Base-by-base conservation (phyloP, 768 basidiomycete genomes). In the Lactarius hengduanensis region DNA sequence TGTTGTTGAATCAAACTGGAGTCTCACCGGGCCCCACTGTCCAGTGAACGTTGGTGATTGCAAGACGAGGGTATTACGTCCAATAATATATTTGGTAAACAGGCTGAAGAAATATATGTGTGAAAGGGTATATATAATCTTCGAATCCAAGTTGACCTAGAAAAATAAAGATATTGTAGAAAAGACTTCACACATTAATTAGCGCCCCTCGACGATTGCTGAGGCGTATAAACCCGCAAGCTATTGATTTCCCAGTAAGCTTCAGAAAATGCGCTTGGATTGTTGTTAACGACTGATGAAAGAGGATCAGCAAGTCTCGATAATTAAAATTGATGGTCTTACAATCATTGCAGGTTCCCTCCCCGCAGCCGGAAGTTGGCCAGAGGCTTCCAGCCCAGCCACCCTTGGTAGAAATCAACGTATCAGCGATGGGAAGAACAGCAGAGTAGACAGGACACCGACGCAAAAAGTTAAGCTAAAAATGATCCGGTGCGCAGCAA, bases 201-300 rank as follows among this genome's bases (percentile, higher is more conserved):
- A 18, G 15, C 16, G 5, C 1, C 16, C 2, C 6, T 18, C 16
- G 56, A 50, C 6, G 20, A 50, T 50, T 18, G 34, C 30, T 67
- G 15, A 18, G 73, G 73, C 2, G 76, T 78, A 71, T 88, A 91
- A 18, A 89, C 79, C 36, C 81, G 79, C 40, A 91, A 74, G 16
- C 82, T 80, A 70, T 84, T 83, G 74, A 92, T 80, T 68, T 84
- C 84, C 88, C 88, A 92, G 74, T 86, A 90, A 1, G 90, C 87
- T n/a, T 88, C 78, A 13, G 66, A 47, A 75, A 90, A 91, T 18
- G 79, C 81, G 4, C 72, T 65, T 0, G 90, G 88, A 69, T 86
- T 81, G 66, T 84, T 81, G 73, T 84, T 74, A 32, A 90, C 89
- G 68, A 80, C 86, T 87, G 63, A 54, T 9, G 18, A 26, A 54